These are phyloP conservation scores for Hansenula sp. DNA, from an alignment of 1,139 yeast genomes.

Conservation along the genomic window DNA sequence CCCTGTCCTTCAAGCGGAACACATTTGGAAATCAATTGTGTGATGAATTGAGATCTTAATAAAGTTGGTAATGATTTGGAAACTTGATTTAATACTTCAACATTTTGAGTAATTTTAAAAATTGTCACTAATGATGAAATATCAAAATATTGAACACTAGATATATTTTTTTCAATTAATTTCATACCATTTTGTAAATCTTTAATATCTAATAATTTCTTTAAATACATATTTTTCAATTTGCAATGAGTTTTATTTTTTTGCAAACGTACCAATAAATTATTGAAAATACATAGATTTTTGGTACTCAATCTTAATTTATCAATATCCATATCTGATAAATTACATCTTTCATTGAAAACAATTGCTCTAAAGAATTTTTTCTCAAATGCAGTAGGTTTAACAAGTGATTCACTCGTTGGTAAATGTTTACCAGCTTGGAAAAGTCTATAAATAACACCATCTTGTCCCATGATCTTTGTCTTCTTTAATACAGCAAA, in stretches of 20 bases:
- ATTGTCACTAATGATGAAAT: no score
- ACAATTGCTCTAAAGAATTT: neutral
- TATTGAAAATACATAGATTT: neutral
- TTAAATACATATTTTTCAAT: neutral
- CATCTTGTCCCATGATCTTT: constrained; percentile 1
- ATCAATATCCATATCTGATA: neutral
- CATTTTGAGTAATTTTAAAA: no score
- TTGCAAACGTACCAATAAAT: neutral
- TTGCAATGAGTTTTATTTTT: neutral
- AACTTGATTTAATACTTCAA: no score
- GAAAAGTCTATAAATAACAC: constrained; percentile 1
- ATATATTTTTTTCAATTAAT: neutral
- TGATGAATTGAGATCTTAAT: neutral
- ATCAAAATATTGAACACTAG: neutral
- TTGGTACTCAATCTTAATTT: neutral
- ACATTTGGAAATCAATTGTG: neutral
- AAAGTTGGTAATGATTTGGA: neutral
- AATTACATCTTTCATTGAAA: neutral
- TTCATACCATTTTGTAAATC: neutral
- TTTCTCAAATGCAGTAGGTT: neutral
- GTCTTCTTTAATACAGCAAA: constrained; percentile 6
- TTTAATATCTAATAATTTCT: neutral
- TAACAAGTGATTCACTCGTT: neutral
- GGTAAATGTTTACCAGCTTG: neutral
- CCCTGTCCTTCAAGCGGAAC: neutral